Evolutionary conservation across 2,329 filamentous ascomycete genomes (phyloP).

Genomic region (Apiospora aurea): DNA sequence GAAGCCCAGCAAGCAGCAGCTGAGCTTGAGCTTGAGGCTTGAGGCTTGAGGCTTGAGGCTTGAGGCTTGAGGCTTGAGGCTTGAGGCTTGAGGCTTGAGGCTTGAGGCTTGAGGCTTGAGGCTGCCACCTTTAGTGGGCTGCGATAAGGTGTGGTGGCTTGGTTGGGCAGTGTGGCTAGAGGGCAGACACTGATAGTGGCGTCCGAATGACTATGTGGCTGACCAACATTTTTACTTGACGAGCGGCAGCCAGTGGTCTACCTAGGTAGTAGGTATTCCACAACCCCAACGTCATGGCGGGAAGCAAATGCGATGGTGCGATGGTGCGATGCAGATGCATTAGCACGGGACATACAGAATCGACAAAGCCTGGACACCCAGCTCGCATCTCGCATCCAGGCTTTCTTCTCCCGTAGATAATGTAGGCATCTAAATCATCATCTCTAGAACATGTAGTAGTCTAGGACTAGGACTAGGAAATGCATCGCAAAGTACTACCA

Average conservation of each 20-base stretch:
- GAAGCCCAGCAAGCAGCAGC: background rate
- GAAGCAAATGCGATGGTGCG: background rate
- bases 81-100: background rate
- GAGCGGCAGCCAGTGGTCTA: background rate
- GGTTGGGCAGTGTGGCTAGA: background rate
- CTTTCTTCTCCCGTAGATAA: background rate
- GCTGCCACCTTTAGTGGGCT: background rate
- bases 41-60: background rate
- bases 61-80: background rate
- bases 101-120: background rate
- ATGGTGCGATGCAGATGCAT: slow-evolving; percentile 3
- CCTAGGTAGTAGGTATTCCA: too few species aligned
- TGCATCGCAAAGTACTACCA: background rate
- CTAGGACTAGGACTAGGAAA: too few species aligned
- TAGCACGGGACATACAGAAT: background rate
- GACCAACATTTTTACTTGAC: background rate
- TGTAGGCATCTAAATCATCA: background rate
- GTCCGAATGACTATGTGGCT: background rate
- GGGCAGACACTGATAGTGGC: background rate
- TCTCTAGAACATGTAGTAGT: background rate
- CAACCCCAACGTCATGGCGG: slow-evolving; percentile 11
- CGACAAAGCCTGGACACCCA: background rate
- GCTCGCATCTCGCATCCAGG: background rate
- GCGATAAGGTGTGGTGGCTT: background rate
- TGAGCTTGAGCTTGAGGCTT: background rate